These are phyloP conservation scores for Zasmidium cellare DNA, from an alignment of 2,329 filamentous ascomycete species.

Conservation along the genomic window DNA sequence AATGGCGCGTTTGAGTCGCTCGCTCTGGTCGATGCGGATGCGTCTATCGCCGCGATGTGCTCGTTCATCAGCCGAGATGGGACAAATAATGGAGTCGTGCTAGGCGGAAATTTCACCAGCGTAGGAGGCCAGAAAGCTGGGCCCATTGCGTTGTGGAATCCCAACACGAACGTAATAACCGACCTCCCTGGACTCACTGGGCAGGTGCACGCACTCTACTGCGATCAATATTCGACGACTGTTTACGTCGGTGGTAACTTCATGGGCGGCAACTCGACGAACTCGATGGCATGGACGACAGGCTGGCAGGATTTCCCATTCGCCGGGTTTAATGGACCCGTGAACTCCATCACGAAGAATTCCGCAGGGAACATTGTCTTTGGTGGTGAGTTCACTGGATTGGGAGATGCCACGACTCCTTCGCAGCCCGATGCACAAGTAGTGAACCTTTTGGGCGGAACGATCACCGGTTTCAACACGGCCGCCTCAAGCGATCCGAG, in stretches of 20 bases:
- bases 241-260: slow-evolving; percentile 93
- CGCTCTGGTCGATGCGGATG: slow-evolving; percentile 74
- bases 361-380: slow-evolving; percentile 86
- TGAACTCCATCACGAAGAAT: slow-evolving; percentile 79
- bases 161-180: slow-evolving; percentile 67
- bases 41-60: slow-evolving; percentile 86
- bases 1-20: slow-evolving; percentile 80
- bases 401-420: slow-evolving; percentile 75
- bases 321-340: slow-evolving; percentile 89
- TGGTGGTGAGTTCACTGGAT: slow-evolving; percentile 82
- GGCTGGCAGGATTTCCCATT: slow-evolving; percentile 84
- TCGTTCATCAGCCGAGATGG: slow-evolving; percentile 68
- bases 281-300: slow-evolving; percentile 80
- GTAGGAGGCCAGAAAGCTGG: slow-evolving; percentile 73
- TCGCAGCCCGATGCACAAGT: slow-evolving; percentile 68
- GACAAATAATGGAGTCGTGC: slow-evolving; percentile 69
- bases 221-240: slow-evolving; percentile 72
- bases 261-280: slow-evolving; percentile 75
- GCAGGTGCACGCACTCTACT: slow-evolving; percentile 77
- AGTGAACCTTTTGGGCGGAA: slow-evolving; percentile 80
- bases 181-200: slow-evolving; percentile 80
- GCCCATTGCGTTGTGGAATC: slow-evolving; percentile 79
- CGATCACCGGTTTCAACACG: slow-evolving; percentile 67
- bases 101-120: slow-evolving; percentile 95
- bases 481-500: slow-evolving; percentile 68